These are phyloP conservation scores for Mercurialis annua DNA, from an alignment of 345 rosid species.

Conservation along the genomic window DNA sequence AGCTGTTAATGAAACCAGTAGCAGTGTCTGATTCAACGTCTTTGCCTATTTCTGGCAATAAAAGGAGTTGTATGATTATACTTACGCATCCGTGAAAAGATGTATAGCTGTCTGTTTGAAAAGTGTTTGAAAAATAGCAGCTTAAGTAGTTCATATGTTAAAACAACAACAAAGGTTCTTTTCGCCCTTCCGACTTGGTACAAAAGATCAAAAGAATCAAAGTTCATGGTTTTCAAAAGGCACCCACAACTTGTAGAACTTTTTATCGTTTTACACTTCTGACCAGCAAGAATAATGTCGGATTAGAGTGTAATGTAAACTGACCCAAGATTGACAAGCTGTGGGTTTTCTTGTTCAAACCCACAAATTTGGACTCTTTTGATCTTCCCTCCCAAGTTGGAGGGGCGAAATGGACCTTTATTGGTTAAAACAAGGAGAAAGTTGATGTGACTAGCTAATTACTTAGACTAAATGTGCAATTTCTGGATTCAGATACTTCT, in stretches of 20 bases:
- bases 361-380: no score
- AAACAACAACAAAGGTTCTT: not conserved
- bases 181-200: no score
- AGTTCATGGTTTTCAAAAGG: no score
- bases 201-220: not conserved
- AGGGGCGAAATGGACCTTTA: no score
- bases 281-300: no score
- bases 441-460: not conserved
- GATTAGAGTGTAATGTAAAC: no score
- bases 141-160: not conserved
- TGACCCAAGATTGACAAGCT: no score
- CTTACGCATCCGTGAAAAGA: not conserved
- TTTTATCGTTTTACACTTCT: no score
- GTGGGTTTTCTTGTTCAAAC: no score
- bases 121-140: not conserved
- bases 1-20: not conserved
- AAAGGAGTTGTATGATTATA: not conserved
- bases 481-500: slow-evolving; percentile 21
- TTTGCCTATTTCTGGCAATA: slow-evolving; percentile 1
- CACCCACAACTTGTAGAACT: no score
- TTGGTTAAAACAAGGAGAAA: not conserved
- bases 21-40: not conserved
- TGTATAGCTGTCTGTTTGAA: not conserved
- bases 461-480: not conserved
- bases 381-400: no score